Evolutionary conservation across 108 stramenopile genomes (phyloP).

Genomic region (Nannochloropsis gaditana): DNA sequence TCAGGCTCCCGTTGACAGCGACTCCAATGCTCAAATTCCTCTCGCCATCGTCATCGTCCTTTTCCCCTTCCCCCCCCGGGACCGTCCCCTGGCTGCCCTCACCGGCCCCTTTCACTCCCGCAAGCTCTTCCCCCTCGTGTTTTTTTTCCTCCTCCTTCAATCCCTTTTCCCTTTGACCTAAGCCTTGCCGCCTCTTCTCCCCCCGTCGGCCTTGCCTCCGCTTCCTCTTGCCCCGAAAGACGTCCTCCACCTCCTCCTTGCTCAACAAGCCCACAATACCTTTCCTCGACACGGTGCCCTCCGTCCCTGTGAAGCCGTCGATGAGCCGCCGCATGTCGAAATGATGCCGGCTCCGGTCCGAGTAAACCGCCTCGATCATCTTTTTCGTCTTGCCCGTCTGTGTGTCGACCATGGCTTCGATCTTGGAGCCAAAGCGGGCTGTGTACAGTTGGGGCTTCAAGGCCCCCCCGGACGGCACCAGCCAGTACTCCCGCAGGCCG

Average conservation of each 20-base stretch:
- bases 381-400: neutral
- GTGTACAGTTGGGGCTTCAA: neutral
- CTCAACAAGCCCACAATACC: neutral
- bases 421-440: neutral
- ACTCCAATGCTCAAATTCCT: neutral
- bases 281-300: neutral
- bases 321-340: neutral
- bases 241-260: neutral
- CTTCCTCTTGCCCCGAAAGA: neutral
- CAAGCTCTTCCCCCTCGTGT: neutral
- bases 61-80: neutral
- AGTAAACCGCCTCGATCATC: slow-evolving; percentile 8
- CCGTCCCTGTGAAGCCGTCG: neutral
- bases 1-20: too few species aligned
- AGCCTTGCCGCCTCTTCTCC: neutral
- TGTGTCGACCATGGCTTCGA: neutral
- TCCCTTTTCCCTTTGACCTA: neutral
- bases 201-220: neutral
- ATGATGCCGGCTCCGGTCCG: neutral
- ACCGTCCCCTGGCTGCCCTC: neutral
- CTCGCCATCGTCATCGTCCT: neutral
- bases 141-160: neutral
- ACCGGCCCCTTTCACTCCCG: neutral
- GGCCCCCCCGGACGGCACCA: neutral
- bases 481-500: neutral